Evolutionary conservation across 306 rosid species (phyloP).

Genomic region (Trifolium repens): DNA sequence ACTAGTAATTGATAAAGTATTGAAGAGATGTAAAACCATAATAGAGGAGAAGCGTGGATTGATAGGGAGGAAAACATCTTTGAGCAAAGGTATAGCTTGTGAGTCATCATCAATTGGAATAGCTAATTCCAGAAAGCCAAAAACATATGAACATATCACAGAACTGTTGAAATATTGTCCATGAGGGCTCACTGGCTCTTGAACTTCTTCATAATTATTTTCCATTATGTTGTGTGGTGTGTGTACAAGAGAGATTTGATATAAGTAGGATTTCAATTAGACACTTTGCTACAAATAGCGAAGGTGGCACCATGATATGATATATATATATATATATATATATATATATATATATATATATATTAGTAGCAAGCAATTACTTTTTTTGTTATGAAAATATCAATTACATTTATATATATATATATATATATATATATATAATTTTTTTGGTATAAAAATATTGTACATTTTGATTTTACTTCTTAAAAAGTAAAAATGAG

Average conservation of each 20-base stretch:
- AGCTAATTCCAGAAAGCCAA: slow-evolving; percentile 53
- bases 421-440: too few relatives aligned
- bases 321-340: not conserved
- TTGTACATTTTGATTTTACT: too few relatives aligned
- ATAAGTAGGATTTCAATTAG: not conserved
- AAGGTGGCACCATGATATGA: not conserved
- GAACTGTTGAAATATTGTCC: slow-evolving; percentile 59
- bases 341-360: too few relatives aligned
- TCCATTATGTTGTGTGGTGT: slow-evolving; percentile 28
- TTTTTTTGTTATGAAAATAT: too few relatives aligned
- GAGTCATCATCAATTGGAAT: slow-evolving; percentile 47
- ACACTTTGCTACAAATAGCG: not conserved
- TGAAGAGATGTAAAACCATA: slow-evolving; percentile 48
- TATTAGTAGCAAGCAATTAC: too few relatives aligned
- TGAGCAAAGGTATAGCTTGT: slow-evolving; percentile 32
- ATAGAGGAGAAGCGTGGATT: slow-evolving; percentile 70
- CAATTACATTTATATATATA: too few relatives aligned
- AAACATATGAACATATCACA: slow-evolving; percentile 44
- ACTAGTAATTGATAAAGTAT: not conserved
- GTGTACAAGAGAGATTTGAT: slow-evolving; percentile 8
- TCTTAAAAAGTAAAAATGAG: too few relatives aligned
- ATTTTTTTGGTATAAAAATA: too few relatives aligned
- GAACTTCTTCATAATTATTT: slow-evolving; percentile 31
- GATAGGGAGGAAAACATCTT: slow-evolving; percentile 52
- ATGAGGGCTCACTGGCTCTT: slow-evolving; percentile 63